phyloP scores from a whole-genome alignment of 345 rosid species.

The Sisymbrium altissimum region DNA sequence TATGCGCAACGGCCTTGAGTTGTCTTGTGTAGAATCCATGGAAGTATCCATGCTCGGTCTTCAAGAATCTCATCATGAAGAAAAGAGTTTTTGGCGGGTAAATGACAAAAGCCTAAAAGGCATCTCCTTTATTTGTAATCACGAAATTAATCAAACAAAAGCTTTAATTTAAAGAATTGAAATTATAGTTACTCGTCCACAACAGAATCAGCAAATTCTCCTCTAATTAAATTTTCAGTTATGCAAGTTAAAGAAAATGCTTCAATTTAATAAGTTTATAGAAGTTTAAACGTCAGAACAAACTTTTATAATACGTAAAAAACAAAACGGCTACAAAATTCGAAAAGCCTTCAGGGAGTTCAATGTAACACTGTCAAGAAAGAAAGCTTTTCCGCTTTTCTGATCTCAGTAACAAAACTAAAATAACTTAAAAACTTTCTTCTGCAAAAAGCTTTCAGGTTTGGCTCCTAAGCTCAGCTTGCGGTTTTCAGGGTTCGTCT shows the following conservation, averaged over 20 bases:
- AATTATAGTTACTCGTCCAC: not conserved
- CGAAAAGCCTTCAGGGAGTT: not conserved
- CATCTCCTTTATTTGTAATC: not conserved
- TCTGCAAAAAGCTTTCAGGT: not conserved
- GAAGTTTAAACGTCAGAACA: not conserved
- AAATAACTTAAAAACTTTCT: not conserved
- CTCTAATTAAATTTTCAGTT: too few relatives aligned
- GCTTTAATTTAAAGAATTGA: not conserved
- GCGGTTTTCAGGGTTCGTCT: slow-evolving; percentile 28
- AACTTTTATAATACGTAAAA: not conserved
- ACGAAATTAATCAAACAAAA: too few relatives aligned
- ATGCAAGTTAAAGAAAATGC: not conserved
- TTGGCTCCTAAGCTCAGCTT: not conserved
- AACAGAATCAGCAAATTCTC: not conserved
- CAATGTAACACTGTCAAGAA: not conserved
- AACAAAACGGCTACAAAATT: not conserved
- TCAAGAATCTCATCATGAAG: slow-evolving; percentile 39
- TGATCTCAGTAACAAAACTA: not conserved
- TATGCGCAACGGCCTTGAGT: slow-evolving; percentile 23
- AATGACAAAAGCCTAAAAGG: not conserved
- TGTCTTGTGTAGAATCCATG: slow-evolving; percentile 8
- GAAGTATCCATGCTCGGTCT: slow-evolving; percentile 19
- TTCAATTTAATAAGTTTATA: not conserved
- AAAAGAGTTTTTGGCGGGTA: slow-evolving; percentile 1
- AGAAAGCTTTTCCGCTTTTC: not conserved